Conservation (phyloP, 2,329 filamentous ascomycete genomes). For the Neoarthrinium moseri region DNA sequence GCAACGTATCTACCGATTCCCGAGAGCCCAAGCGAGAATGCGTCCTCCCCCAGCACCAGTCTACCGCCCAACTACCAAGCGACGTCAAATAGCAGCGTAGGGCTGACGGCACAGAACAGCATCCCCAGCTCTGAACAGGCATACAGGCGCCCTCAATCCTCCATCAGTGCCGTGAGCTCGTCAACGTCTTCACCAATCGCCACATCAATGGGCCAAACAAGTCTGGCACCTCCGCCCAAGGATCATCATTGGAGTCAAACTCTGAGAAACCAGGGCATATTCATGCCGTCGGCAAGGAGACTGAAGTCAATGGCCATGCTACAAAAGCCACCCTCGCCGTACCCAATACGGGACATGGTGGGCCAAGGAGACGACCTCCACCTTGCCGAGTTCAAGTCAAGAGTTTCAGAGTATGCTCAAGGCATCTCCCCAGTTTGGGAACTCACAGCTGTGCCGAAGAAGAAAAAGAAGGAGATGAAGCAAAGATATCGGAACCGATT, state of each 20-base stretch:
- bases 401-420: slow-evolving; percentile 8
- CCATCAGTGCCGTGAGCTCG: background rate
- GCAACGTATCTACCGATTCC: background rate
- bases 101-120: too few species aligned
- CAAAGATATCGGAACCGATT: slow-evolving; percentile 12
- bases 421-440: slow-evolving; percentile 12
- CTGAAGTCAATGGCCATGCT: slow-evolving; percentile 12
- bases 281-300: slow-evolving; percentile 5
- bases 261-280: background rate
- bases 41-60: background rate
- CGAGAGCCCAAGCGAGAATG: background rate
- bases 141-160: background rate
- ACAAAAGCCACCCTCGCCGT: slow-evolving; percentile 1
- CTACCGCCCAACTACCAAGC: background rate
- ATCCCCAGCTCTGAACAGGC: background rate
- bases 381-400: slow-evolving; percentile 10
- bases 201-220: background rate
- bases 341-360: background rate
- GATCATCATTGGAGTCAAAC: background rate
- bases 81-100: too few species aligned
- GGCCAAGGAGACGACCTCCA: slow-evolving; percentile 9
- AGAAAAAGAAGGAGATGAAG: slow-evolving; percentile 7
- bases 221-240: background rate
- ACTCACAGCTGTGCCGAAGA: slow-evolving; percentile 3
- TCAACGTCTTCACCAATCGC: background rate